A percentile compares a stretch with the other conserved stretches of the same genome.
phyloP scores from a whole-genome alignment of 495 filamentous ascomycete species.

The Lichenothelia convexa region DNA sequence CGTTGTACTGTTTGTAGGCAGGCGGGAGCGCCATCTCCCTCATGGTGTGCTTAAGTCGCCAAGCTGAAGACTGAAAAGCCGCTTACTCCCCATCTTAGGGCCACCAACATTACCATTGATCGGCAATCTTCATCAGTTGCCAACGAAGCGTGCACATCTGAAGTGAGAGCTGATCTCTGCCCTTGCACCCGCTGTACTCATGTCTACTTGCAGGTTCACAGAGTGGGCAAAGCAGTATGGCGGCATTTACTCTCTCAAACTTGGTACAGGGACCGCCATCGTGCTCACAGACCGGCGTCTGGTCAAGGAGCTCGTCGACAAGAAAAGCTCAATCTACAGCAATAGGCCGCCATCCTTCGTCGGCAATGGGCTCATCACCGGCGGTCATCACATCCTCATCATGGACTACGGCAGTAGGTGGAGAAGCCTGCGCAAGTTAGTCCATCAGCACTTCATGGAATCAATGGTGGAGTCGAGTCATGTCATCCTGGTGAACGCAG shows the following conservation, averaged over 20 bases:
- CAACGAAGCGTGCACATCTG: slow-evolving; percentile 15
- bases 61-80: no score
- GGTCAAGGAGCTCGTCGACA: slow-evolving; percentile 26
- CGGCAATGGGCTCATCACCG: slow-evolving; percentile 20
- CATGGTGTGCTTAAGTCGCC: no score
- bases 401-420: slow-evolving; percentile 26
- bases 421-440: slow-evolving; percentile 23
- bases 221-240: slow-evolving; percentile 29
- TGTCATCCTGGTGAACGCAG: slow-evolving; percentile 26
- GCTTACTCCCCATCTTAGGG: no score
- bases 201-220: slow-evolving; percentile 19
- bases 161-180: slow-evolving; percentile 9
- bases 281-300: slow-evolving; percentile 20
- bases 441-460: slow-evolving; percentile 25
- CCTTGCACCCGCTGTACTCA: slow-evolving; percentile 1
- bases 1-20: neutral
- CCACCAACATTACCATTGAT: slow-evolving; percentile 25
- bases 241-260: slow-evolving; percentile 26
- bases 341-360: slow-evolving; percentile 29
- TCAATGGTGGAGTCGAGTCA: slow-evolving; percentile 26
- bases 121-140: slow-evolving; percentile 26
- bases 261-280: slow-evolving; percentile 19
- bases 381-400: slow-evolving; percentile 26
- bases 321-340: slow-evolving; percentile 25
- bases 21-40: neutral